Conservation (phyloP, 192 early-diverging fungal genomes). For the Entrophospora sp. region DNA sequence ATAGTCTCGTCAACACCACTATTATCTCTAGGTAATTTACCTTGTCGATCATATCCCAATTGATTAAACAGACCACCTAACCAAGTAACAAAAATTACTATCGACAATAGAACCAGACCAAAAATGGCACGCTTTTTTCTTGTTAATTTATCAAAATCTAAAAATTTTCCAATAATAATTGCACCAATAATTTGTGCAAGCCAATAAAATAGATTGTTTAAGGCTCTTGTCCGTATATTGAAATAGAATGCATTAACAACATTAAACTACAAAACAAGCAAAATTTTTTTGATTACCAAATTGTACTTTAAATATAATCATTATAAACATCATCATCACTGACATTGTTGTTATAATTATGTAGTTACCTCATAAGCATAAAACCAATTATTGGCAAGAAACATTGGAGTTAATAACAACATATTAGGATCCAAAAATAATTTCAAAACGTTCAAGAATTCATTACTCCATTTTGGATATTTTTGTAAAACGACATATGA, state of each 20-base stretch:
- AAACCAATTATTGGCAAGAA: conserved; percentile 70
- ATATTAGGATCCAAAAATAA: conserved; percentile 59
- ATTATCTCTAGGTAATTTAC: too few relatives aligned
- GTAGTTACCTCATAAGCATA: conserved; percentile 53
- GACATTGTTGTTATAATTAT: not conserved
- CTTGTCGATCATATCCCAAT: conserved; percentile 35
- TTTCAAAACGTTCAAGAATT: conserved; percentile 40
- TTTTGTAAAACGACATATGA: conserved; percentile 55
- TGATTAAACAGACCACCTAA: conserved; percentile 54
- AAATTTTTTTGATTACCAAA: not conserved
- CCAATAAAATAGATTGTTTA: conserved; percentile 77
- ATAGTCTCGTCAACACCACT: conserved; percentile 28
- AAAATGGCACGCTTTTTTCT: conserved; percentile 58
- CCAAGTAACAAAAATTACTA: conserved; percentile 54
- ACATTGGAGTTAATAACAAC: conserved; percentile 60
- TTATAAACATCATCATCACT: not conserved
- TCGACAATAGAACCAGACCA: conserved; percentile 40
- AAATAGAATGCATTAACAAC: conserved; percentile 58
- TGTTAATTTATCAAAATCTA: conserved; percentile 45
- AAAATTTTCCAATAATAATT: conserved; percentile 52
- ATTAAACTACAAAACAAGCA: not conserved
- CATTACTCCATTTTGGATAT: conserved; percentile 57
- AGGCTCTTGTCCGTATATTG: conserved; percentile 55
- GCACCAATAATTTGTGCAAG: conserved; percentile 64
- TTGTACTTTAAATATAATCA: not conserved